phyloP scores from a whole-genome alignment of 2,329 filamentous ascomycete genomes.

The Magnaporthiopsis rhizophila region DNA sequence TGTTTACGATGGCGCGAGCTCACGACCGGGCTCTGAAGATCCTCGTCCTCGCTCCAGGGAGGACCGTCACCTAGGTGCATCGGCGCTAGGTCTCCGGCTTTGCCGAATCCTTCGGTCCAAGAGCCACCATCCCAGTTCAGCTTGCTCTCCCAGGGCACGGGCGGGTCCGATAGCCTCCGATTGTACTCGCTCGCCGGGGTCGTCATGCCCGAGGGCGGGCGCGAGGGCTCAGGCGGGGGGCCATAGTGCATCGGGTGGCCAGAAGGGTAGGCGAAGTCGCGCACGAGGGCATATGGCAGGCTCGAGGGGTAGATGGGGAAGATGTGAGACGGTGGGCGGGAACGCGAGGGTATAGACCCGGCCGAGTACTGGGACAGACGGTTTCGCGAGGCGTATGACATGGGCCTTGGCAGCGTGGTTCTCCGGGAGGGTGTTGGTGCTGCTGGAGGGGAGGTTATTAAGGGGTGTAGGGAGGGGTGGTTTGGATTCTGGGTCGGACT shows the following conservation, averaged over 20 bases:
- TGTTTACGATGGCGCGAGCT: slow-evolving; percentile 80
- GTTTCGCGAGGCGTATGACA: slow-evolving; percentile 72
- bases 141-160: slow-evolving; percentile 64
- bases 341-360: slow-evolving; percentile 59
- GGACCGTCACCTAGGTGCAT: slow-evolving; percentile 83
- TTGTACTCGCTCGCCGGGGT: slow-evolving; percentile 73
- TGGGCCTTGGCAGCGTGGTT: slow-evolving; percentile 55
- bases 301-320: slow-evolving; percentile 81
- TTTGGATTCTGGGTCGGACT: slow-evolving; percentile 36
- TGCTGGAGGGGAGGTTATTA: slow-evolving; percentile 46
- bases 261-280: slow-evolving; percentile 87
- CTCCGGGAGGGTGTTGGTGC: slow-evolving; percentile 33
- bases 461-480: slow-evolving; percentile 46
- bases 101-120: slow-evolving; percentile 49
- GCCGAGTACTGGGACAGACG: slow-evolving; percentile 78
- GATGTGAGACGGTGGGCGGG: slow-evolving; percentile 71
- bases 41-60: slow-evolving; percentile 92
- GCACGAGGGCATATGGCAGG: slow-evolving; percentile 79
- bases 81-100: slow-evolving; percentile 65
- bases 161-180: slow-evolving; percentile 76
- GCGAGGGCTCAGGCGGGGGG: slow-evolving; percentile 66
- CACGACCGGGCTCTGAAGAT: slow-evolving; percentile 84
- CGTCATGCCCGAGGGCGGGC: slow-evolving; percentile 68
- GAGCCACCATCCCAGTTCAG: slow-evolving; percentile 44
- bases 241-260: slow-evolving; percentile 89